These are phyloP conservation scores for Aureobasidium zeae DNA, from an alignment of 2,329 filamentous ascomycete species.

Conservation along the genomic window DNA sequence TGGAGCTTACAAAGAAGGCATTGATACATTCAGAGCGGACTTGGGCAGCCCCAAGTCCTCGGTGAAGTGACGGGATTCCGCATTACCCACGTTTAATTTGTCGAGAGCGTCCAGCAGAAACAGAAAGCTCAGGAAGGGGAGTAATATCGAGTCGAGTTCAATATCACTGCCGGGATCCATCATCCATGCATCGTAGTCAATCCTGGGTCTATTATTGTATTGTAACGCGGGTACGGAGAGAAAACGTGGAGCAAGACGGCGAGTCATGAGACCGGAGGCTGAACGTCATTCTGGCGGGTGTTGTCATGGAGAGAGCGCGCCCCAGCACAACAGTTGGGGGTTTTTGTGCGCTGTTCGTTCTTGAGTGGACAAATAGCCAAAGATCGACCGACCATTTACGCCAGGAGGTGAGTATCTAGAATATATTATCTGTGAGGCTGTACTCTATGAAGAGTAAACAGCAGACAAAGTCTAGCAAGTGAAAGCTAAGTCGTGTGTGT, in stretches of 20 bases:
- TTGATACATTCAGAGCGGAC: slow-evolving; percentile 47
- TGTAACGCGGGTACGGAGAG: no score
- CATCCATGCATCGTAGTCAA: no score
- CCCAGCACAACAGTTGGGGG: slow-evolving; percentile 2
- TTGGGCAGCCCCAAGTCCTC: slow-evolving; percentile 43
- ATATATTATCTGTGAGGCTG: not conserved
- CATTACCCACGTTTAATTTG: slow-evolving; percentile 47
- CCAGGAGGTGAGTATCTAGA: not conserved
- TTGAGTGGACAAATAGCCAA: slow-evolving; percentile 10
- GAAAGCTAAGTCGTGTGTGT: no score
- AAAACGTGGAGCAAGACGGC: no score
- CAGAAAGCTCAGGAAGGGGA: slow-evolving; percentile 44
- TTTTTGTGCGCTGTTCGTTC: not conserved
- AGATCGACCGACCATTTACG: not conserved
- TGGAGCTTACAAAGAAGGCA: slow-evolving; percentile 52
- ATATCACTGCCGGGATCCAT: slow-evolving; percentile 1
- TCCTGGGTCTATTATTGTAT: no score
- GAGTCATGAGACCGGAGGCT: slow-evolving; percentile 4
- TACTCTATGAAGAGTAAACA: no score
- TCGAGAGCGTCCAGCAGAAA: slow-evolving; percentile 47
- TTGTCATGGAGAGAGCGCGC: slow-evolving; percentile 4
- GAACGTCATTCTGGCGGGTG: slow-evolving; percentile 5
- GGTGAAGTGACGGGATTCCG: slow-evolving; percentile 51
- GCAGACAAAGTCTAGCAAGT: no score
- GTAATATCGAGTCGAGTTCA: slow-evolving; percentile 38